Percentiles rank a stretch among this genome's conserved stretches.
Evolutionary conservation across 164 flowering plant species (phyloP).

Genomic region (Umbellularia californica): DNA sequence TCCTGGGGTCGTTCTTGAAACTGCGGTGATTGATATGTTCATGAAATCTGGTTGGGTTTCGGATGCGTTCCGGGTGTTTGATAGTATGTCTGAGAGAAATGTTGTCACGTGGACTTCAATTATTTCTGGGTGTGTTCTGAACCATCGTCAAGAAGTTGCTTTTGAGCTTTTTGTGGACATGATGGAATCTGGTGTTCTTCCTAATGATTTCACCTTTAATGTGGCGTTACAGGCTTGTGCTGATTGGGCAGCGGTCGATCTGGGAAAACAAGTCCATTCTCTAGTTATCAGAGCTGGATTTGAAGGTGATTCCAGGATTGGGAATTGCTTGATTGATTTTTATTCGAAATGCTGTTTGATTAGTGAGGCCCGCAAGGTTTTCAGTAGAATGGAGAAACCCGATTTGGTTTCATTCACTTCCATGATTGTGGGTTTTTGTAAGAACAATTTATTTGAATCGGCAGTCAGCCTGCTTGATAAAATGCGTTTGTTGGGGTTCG

Average conservation of each 20-base stretch:
- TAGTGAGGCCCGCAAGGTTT: slow-evolving; percentile 13
- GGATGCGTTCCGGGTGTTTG: slow-evolving; percentile 17
- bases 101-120: slow-evolving; percentile 22
- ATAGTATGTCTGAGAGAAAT: slow-evolving; percentile 13
- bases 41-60: slow-evolving; percentile 11
- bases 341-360: slow-evolving; percentile 14
- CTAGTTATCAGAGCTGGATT: slow-evolving; percentile 10
- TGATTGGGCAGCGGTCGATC: background rate
- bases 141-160: background rate
- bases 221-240: slow-evolving; percentile 21
- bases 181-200: slow-evolving; percentile 12
- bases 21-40: slow-evolving; percentile 7
- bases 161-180: slow-evolving; percentile 12
- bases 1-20: slow-evolving; percentile 9
- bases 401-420: slow-evolving; percentile 18
- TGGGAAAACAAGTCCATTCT: slow-evolving; percentile 17
- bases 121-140: slow-evolving; percentile 13
- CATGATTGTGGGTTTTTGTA: slow-evolving; percentile 15
- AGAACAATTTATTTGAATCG: slow-evolving; percentile 4
- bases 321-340: slow-evolving; percentile 14
- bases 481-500: slow-evolving; percentile 14
- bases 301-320: background rate
- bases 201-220: slow-evolving; percentile 16
- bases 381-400: slow-evolving; percentile 10
- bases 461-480: slow-evolving; percentile 8